Conservation (phyloP, 2,329 filamentous ascomycete species). For the Botrytis galanthina region DNA sequence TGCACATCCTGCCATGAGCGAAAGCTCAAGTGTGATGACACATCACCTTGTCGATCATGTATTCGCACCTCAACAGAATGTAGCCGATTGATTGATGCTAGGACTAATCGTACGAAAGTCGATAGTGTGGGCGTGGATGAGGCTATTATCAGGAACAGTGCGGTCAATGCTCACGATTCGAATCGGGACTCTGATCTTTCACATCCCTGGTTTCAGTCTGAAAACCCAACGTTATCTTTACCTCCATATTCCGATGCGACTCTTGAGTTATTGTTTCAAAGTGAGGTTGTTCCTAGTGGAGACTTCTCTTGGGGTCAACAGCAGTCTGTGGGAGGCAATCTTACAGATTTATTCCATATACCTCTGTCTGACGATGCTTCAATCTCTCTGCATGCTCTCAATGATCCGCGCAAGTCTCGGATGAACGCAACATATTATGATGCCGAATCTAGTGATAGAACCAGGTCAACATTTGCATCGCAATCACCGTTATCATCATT, state of each 20-base stretch:
- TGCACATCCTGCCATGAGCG: constrained; percentile 47
- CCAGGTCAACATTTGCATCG: constrained; percentile 1
- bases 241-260: neutral
- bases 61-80: constrained; percentile 42
- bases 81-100: constrained; percentile 22
- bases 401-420: constrained; percentile 3
- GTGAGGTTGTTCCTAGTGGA: neutral
- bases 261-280: neutral
- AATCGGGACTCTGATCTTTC: neutral
- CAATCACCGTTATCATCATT: constrained; percentile 11
- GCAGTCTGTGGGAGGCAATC: neutral
- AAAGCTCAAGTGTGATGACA: constrained; percentile 47
- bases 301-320: neutral
- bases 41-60: constrained; percentile 42
- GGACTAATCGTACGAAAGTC: neutral
- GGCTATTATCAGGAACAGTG: neutral
- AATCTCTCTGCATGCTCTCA: neutral
- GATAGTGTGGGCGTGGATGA: neutral
- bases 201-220: constrained; percentile 10
- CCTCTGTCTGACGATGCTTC: constrained; percentile 5
- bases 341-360: neutral
- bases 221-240: neutral
- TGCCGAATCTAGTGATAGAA: neutral
- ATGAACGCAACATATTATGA: neutral
- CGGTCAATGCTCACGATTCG: neutral